Evolutionary conservation across 2,329 filamentous ascomycete species (phyloP), one percentile per base, ranked within the genome.

Genomic region (Aspergillus sp.): DNA sequence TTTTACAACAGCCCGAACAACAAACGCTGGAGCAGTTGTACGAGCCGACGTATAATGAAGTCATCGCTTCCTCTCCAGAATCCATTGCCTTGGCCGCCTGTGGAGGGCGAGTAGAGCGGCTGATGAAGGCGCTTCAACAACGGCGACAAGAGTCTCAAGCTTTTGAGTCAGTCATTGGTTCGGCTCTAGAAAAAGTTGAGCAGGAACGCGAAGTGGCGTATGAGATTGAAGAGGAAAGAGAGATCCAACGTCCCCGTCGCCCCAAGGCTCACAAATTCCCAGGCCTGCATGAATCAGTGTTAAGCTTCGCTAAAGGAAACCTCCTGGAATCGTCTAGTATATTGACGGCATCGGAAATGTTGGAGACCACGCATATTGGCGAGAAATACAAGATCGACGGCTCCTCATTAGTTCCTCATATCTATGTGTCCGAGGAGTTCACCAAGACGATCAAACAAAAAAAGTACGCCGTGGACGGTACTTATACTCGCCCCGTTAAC

Each of bases 11-110:
- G 39, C 73, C 76, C 0, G 87, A 90, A 60, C 76, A 80, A 0
- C 82, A 86, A 50, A 83, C 82, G 0, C 67, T 90, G 0, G 77
- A 83, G 37, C 74, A 86, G 23, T 75, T 89, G 3, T 90, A 90
- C 57, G 80, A 77, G 37, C 70, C 70, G n/a, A 60, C 3, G 11
- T 54, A 53, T 9, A 64, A 48, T 41, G 2, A 55, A 59, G 6
- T 66, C 60, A 37, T 55, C 45, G 15, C 52, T 15, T 43, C 45
- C 4, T 12, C 19, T 0, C 8, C 21, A 39, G 40, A 14, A 9
- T 7, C 11, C 6, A n/a, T 33, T 17, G 15, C n/a, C 5, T 3
- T 73, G 21, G 64, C 58, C 3, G 52, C 54, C 2, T 31, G 27
- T 31, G 73, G 69, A 19, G 62, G 68, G 14, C 65, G 67, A 7